Evolutionary conservation across 345 rosid genomes (phyloP).

Genomic region (Mangifera indica): DNA sequence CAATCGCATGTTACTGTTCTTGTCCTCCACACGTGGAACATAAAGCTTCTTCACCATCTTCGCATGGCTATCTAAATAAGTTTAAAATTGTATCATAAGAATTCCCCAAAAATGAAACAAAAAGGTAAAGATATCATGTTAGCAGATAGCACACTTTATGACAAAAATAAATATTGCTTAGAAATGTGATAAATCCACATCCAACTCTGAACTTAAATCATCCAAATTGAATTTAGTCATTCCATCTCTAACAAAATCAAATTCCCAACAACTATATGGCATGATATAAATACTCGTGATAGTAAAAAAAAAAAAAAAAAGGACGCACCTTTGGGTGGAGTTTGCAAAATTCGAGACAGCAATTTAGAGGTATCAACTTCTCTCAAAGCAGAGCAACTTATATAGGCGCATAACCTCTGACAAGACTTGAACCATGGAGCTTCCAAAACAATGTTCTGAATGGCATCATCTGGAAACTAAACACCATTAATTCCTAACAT

Average conservation of each 20-base stretch:
- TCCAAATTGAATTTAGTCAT: neutral
- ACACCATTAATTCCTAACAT: neutral
- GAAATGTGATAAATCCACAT: neutral
- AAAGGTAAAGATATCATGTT: neutral
- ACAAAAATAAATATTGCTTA: neutral
- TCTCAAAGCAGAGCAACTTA: slow-evolving; percentile 72
- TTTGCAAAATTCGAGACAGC: slow-evolving; percentile 50
- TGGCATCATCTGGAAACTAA: slow-evolving; percentile 53
- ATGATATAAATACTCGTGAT: neutral
- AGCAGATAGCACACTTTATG: neutral
- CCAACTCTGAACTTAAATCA: neutral
- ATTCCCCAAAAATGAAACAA: neutral
- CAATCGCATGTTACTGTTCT: slow-evolving; percentile 88
- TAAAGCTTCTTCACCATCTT: slow-evolving; percentile 58
- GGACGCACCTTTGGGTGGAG: slow-evolving; percentile 36
- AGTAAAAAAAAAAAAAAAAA: neutral
- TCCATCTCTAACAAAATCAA: neutral
- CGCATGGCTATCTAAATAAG: slow-evolving; percentile 35
- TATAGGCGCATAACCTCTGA: slow-evolving; percentile 74
- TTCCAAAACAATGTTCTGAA: slow-evolving; percentile 65
- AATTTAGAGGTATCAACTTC: slow-evolving; percentile 82
- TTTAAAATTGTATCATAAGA: neutral
- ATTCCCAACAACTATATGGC: neutral
- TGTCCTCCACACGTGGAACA: slow-evolving; percentile 95
- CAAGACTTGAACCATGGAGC: slow-evolving; percentile 86